Percentiles rank a stretch among this genome's conserved stretches.
phyloP scores from a whole-genome alignment of 768 basidiomycete genomes.

The Termitomyces sp. region DNA sequence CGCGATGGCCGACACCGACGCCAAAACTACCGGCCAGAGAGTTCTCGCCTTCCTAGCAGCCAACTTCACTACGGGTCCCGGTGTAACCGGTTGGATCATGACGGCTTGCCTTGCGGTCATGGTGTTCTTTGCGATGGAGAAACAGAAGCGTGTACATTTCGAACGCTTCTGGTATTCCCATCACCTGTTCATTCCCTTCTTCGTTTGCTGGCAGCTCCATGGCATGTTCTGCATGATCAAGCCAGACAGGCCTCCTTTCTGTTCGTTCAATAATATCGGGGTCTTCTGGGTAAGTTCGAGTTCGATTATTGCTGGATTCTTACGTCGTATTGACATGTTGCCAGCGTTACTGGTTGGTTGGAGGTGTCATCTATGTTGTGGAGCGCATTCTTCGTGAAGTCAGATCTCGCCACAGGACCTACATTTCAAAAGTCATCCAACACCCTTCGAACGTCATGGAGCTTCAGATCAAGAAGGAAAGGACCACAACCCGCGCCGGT shows the following conservation, averaged over 20 bases:
- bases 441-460: slow-evolving; percentile 95
- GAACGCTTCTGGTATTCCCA: slow-evolving; percentile 90
- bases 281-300: slow-evolving; percentile 86
- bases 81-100: slow-evolving; percentile 89
- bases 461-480: slow-evolving; percentile 97
- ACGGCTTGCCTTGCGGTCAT: slow-evolving; percentile 67
- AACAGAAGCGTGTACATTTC: slow-evolving; percentile 71
- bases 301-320: slow-evolving; percentile 1
- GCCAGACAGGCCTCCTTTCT: slow-evolving; percentile 86
- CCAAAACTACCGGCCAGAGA: slow-evolving; percentile 50
- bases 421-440: slow-evolving; percentile 91
- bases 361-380: slow-evolving; percentile 79
- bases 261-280: slow-evolving; percentile 80
- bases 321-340: neutral
- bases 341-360: slow-evolving; percentile 87
- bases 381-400: slow-evolving; percentile 93
- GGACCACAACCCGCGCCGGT: slow-evolving; percentile 76
- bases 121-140: slow-evolving; percentile 85
- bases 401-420: slow-evolving; percentile 87
- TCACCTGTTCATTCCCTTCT: slow-evolving; percentile 90
- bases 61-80: slow-evolving; percentile 84
- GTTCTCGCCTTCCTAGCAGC: slow-evolving; percentile 68
- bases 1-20: slow-evolving; percentile 51
- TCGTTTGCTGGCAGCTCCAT: slow-evolving; percentile 92
- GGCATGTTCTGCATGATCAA: slow-evolving; percentile 98